Base-by-base conservation (phyloP, 805 yeast species). In the Schwanniomyces pseudopolymorphus region DNA sequence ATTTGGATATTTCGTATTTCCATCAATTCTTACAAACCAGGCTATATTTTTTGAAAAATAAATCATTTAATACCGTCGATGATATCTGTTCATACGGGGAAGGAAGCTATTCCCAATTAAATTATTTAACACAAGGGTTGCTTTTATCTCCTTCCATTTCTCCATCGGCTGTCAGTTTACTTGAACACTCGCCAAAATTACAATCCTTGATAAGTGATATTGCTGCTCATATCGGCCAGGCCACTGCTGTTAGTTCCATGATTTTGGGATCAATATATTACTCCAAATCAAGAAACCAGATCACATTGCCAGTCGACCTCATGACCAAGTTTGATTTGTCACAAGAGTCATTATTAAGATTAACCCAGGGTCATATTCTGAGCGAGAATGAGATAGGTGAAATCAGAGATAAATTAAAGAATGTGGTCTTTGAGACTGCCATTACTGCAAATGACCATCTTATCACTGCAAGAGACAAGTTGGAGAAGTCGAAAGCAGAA, bases 161-260 rank as follows among this genome's bases (percentile, higher is more conserved):
- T 1, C 88, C 87, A 0, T 78, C 83, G 1, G 72, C 80, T 0
- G 72, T 78, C 11, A 60, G 65, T 35, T 57, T 81, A 26, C 61
- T 85, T 27, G 81, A 78, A 48, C 58, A 64, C 20, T 74, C 81
- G 38, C 64, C 74, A 0, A 51, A 50, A 5, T 58, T 81, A n/a
- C 79, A 76, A 48, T 63, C 63, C 14, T 53, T 61, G 4, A 66
- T 81, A 7, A 74, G 81, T 27, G 88, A 85, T 49, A 77, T 84
- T 8, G 77, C 82, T 9, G 94, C 95, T 0, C 96, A 88, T 64
- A 66, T 89, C 33, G 96, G 96, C 5, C 95, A 89, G 61, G 87
- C 94, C 1, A 79, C 85, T 0, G 84, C 90, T 0, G 72, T 89
- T 10, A 83, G 89, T 1, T 75, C 85, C 2, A 72, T 80, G 63